Conservation (phyloP, 1,139 yeast genomes). For the Kodamaea derodonti region DNA sequence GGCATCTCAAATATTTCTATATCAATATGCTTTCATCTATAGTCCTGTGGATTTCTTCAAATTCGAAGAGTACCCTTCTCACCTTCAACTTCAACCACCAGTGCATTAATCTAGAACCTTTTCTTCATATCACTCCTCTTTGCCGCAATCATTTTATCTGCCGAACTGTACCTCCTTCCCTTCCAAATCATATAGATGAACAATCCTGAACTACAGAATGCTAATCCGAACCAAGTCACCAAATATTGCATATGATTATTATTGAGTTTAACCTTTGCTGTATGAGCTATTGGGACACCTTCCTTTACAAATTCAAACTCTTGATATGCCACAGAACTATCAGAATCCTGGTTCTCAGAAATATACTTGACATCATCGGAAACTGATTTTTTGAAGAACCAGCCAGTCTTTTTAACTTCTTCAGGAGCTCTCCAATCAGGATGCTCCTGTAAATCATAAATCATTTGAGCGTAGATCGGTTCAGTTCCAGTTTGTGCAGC, state of each 20-base stretch:
- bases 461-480: conserved; percentile 75
- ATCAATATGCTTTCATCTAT: too few species aligned
- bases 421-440: conserved; percentile 41
- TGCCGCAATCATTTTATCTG: conserved; percentile 40
- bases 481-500: conserved; percentile 61
- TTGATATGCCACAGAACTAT: conserved; percentile 37
- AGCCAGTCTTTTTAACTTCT: conserved; percentile 8
- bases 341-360: conserved; percentile 18
- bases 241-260: conserved; percentile 91
- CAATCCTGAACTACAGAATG: conserved; percentile 65
- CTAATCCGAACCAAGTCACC: conserved; percentile 92
- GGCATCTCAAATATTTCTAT: too few species aligned
- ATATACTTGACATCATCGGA: conserved; percentile 17
- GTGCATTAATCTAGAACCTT: conserved; percentile 7
- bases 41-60: too few species aligned
- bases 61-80: too few species aligned
- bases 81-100: too few species aligned
- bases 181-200: conserved; percentile 39
- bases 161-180: conserved; percentile 28
- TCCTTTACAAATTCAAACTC: conserved; percentile 56
- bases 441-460: conserved; percentile 62
- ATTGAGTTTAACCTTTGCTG: conserved; percentile 72
- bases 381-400: conserved; percentile 8
- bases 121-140: conserved; percentile 37
- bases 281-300: conserved; percentile 88